Evolutionary conservation across 306 rosid genomes (phyloP), one percentile per base, ranked within the genome.

Genomic region (Fragaria vesca): DNA sequence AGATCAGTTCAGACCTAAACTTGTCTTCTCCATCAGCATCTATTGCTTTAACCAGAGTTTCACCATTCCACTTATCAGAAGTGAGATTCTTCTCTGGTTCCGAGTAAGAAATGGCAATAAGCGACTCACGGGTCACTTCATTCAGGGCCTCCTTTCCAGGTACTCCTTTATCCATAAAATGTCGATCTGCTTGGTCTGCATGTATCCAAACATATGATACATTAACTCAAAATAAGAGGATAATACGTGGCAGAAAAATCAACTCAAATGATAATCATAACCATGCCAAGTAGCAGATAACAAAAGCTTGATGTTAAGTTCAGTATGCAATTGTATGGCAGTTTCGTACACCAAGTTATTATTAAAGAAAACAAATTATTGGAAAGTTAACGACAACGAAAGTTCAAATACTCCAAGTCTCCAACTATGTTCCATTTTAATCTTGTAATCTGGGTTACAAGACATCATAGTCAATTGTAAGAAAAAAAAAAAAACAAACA

Each of bases 101-200:
- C 24, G 63, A 34, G 80, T 85, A 80, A 46, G 91, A 83, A 52
- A 87, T 85, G 79, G 85, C 74, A 43, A 87, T 87, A 21, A 87
- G 89, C 46, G 87, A 87, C 83, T 87, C 91, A 69, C 91, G 84
- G 70, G 91, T 80, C 87, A 78, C 83, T 81, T 87, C 91, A 50
- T 87, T 81, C 38, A 82, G 38, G 70, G 69, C 80, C 76, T 81
- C 85, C 63, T 80, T 72, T 43, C 78, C 82, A 55, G 69, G 77
- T 75, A 40, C 78, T 42, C 76, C 72, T 74, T 78, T 85, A 81
- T 83, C 91, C 91, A 87, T 87, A 83, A 66, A 85, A 83, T 79
- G 82, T 20, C 40, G 36, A 82, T 54, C 71, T 76, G 78, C 71
- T 60, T 77, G 66, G 52, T 76, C 86, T 71, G 83, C 63, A 68